A percentile compares a stretch with the other conserved stretches of the same genome.
Conservation (phyloP, 2,329 filamentous ascomycete species). For the Thielaviopsis musarum region DNA sequence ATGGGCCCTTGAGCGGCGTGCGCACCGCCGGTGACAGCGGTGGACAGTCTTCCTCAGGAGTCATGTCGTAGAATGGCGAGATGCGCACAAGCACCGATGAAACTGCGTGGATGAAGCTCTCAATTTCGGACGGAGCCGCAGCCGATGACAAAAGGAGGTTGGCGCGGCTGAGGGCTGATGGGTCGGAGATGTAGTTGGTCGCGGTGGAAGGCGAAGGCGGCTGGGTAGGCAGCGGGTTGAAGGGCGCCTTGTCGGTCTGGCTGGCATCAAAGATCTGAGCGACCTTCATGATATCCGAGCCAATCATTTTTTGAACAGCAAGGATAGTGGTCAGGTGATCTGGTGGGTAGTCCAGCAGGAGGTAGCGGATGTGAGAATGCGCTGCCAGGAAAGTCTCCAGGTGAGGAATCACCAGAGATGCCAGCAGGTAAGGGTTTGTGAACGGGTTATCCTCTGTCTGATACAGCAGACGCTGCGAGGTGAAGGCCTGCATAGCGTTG, state of each 20-base stretch:
- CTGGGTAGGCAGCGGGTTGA: conserved; percentile 8
- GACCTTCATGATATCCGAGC: conserved; percentile 38
- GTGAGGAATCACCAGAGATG: conserved; percentile 41
- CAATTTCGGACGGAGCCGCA: conserved; percentile 36
- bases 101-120: conserved; percentile 35
- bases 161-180: conserved; percentile 28
- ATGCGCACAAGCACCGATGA: conserved; percentile 31
- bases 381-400: conserved; percentile 41
- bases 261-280: conserved; percentile 36
- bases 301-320: conserved; percentile 40
- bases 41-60: conserved; percentile 1
- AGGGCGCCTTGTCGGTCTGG: conserved; percentile 13
- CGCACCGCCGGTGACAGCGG: conserved; percentile 14
- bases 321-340: conserved; percentile 39
- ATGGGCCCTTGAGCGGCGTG: conserved; percentile 17
- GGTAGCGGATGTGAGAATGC: conserved; percentile 35
- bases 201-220: conserved; percentile 15
- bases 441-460: conserved; percentile 38
- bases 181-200: conserved; percentile 17
- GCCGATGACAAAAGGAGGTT: conserved; percentile 40
- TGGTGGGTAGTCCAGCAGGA: conserved; percentile 41
- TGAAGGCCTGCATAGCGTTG: conserved; percentile 42
- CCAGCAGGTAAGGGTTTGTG: conserved; percentile 34
- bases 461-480: conserved; percentile 30
- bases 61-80: conserved; percentile 16